A percentile compares a stretch with the other conserved stretches of the same genome.
Evolutionary conservation across 2,329 filamentous ascomycete species (phyloP).

Genomic region (Furcasterigmium furcatum): DNA sequence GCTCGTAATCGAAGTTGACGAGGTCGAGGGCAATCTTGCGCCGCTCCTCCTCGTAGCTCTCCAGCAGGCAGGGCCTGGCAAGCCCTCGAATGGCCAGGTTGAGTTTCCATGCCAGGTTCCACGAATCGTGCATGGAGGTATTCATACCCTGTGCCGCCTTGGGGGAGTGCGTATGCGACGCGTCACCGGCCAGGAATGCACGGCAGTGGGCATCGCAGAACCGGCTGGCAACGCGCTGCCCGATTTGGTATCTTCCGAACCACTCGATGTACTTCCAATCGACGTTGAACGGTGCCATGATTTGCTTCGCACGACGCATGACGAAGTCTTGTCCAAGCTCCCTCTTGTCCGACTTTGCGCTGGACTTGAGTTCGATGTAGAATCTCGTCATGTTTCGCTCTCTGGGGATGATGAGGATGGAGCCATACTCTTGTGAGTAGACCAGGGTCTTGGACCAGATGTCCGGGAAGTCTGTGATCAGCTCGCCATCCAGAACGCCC

Average conservation of each 20-base stretch:
- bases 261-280: constrained; percentile 61
- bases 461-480: constrained; percentile 71
- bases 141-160: constrained; percentile 72
- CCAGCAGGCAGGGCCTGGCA: constrained; percentile 49
- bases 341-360: constrained; percentile 33
- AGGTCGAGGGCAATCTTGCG: constrained; percentile 58
- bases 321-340: constrained; percentile 62
- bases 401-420: constrained; percentile 70
- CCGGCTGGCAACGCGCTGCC: constrained; percentile 66
- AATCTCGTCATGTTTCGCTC: constrained; percentile 70
- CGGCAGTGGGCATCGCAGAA: constrained; percentile 61
- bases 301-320: constrained; percentile 61
- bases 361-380: constrained; percentile 54
- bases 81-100: constrained; percentile 53
- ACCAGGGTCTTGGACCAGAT: constrained; percentile 72
- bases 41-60: constrained; percentile 62
- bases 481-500: constrained; percentile 69
- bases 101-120: constrained; percentile 56
- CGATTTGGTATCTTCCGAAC: constrained; percentile 71
- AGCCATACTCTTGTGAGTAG: constrained; percentile 63
- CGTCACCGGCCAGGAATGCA: constrained; percentile 69
- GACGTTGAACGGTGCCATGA: constrained; percentile 55
- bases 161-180: constrained; percentile 69
- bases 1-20: constrained; percentile 56
- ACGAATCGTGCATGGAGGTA: constrained; percentile 55